Evolutionary conservation across 2,329 filamentous ascomycete species (phyloP).

Genomic region (Colletotrichum gigasporum): DNA sequence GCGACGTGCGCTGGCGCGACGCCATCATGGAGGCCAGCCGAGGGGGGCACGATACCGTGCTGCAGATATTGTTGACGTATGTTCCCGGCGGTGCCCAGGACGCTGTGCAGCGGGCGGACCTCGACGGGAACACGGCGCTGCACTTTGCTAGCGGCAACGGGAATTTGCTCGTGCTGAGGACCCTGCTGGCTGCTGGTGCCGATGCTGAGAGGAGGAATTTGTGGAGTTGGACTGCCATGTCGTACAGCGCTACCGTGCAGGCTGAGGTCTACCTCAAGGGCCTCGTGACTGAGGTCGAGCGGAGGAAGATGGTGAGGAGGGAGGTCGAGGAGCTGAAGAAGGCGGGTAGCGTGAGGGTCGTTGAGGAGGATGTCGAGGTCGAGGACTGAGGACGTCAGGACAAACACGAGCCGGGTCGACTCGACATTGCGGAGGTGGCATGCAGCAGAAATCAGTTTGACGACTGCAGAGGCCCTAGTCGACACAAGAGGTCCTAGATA

Average conservation of each 20-base stretch:
- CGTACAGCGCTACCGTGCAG: conserved; percentile 83
- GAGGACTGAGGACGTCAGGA: conserved; percentile 38
- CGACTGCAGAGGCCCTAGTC: too few relatives aligned
- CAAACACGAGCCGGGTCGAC: not conserved
- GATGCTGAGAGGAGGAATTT: conserved; percentile 77
- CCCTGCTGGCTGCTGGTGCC: conserved; percentile 81
- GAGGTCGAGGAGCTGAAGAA: conserved; percentile 50
- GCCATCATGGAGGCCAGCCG: conserved; percentile 74
- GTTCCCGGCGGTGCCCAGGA: conserved; percentile 62
- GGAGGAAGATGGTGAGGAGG: conserved; percentile 56
- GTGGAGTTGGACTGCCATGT: conserved; percentile 84
- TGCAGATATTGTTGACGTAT: conserved; percentile 73
- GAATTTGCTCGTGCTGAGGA: conserved; percentile 79
- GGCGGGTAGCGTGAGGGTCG: conserved; percentile 54
- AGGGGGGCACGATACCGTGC: conserved; percentile 69
- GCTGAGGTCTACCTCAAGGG: conserved; percentile 87
- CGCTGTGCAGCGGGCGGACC: conserved; percentile 68
- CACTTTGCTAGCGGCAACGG: conserved; percentile 88
- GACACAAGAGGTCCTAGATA: too few relatives aligned
- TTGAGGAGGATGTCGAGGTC: conserved; percentile 43
- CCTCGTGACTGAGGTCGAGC: conserved; percentile 76
- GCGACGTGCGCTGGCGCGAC: conserved; percentile 75
- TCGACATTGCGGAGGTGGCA: too few relatives aligned
- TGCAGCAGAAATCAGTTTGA: too few relatives aligned
- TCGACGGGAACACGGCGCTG: conserved; percentile 84